Conservation (phyloP, 768 basidiomycete genomes). For the Suillus paluster region DNA sequence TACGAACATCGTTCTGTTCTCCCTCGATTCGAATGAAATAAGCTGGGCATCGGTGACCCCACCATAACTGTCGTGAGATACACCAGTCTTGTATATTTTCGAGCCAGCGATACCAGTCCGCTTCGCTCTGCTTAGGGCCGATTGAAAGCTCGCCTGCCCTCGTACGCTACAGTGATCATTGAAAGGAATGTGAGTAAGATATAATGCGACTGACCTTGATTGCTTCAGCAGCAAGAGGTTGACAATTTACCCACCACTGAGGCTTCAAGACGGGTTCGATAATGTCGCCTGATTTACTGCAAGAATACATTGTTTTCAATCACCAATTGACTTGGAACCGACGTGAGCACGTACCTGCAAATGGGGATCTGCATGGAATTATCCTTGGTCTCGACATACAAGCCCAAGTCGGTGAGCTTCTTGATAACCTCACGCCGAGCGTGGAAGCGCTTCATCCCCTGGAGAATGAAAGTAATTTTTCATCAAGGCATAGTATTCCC, state of each 20-base stretch:
- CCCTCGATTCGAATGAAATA: conserved; percentile 92
- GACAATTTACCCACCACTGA: conserved; percentile 98
- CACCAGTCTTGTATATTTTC: conserved; percentile 98
- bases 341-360: conserved; percentile 63
- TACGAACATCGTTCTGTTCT: conserved; percentile 61
- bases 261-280: conserved; percentile 96
- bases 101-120: conserved; percentile 96
- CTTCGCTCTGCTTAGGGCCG: conserved; percentile 82
- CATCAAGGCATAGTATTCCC: background rate
- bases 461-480: background rate
- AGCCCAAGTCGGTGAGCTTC: conserved; percentile 78
- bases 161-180: conserved; percentile 63
- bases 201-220: conserved; percentile 59
- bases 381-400: conserved; percentile 91
- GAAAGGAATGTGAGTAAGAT: conserved; percentile 1
- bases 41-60: conserved; percentile 96
- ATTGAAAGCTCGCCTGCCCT: conserved; percentile 85
- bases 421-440: conserved; percentile 84
- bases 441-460: conserved; percentile 99
- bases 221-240: conserved; percentile 88
- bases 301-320: conserved; percentile 8
- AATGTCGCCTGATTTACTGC: conserved; percentile 93
- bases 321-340: background rate
- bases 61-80: conserved; percentile 98
- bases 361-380: conserved; percentile 98